Evolutionary conservation across 257 asterid species (phyloP), one percentile per base, ranked within the genome.

Genomic region (Ophiorrhiza pumila): DNA sequence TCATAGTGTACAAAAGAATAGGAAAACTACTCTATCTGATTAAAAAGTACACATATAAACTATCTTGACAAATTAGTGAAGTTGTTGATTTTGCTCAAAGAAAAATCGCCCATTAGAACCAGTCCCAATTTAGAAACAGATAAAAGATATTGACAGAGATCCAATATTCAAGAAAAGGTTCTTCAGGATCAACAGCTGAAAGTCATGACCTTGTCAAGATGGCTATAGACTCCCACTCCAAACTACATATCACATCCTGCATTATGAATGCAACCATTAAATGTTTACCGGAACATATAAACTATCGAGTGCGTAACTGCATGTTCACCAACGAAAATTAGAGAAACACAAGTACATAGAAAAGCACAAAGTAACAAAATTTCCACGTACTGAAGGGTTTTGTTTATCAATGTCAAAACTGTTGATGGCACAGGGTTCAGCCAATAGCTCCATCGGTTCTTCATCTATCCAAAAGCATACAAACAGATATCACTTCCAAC

Each of bases 221-320:
- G 81, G 89, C 96, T 53, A 93, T 71, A 11, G 98, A 87, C 72
- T 93, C 98, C 97, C 97, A 93, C 85, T 93, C 98, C 91, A 91
- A 87, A 84, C 97, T 86, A 83, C 97, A 94, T 29, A 94, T 69
- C 39, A 94, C 86, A 35, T 94, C 97, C 98, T 93, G 96, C 76
- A 73, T 62, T 1, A 2, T 53, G 31, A 22, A 43, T 2, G 47
- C 35, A 1, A 20, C 2, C 46, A 37, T 74, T 57, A 74, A 41
- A 66, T 25, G 14, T 34, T n/a, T 43, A 23, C 41, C 14, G 45
- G 7, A 53, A 53, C 45, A 9, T 61, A 25, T 32, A 2, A 4
- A 32, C 6, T 13, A 12, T 49, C 55, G 3, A 5, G n/a, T 20
- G n/a, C 20, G 2, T n/a, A 27, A 64, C 52, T 37, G 37, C 4